Base-by-base conservation (phyloP, 495 filamentous ascomycete genomes). In the Neurospora sp. region DNA sequence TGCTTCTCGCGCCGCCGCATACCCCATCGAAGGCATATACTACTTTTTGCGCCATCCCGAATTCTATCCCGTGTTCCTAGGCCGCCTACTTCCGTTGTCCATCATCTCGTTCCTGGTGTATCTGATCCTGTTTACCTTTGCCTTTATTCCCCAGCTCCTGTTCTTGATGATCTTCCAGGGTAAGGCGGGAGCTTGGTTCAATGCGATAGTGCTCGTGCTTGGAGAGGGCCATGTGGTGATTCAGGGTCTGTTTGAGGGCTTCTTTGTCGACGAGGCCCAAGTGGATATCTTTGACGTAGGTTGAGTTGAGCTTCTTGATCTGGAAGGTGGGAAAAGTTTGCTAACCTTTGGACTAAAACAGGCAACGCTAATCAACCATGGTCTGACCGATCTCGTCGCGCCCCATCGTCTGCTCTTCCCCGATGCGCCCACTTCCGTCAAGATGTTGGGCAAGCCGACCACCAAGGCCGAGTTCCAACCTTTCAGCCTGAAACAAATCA, bases 231-330 rank as follows among this genome's bases (percentile, higher is more conserved):
- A 93, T 4, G 90, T 93, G 1, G 85, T 98, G 49, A 91, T 95
- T 41, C 92, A 91, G 66, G 82, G 93, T 37, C 81, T 97, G 12
- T 91, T 93, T 54, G 92, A 94, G 75, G 89, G 90, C 11, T 94
- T 95, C 77, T 85, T 97, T 70, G 90, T 96, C 16, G 90, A 95
- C 72, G 93, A 94, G 72, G 90, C 90, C 11, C 87, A 97, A 3
- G 87, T 96, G n/a, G 93, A 99, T 78, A 93, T 93, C 8, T 99
- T 98, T 75, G 96, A 99, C 82, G 93, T 91, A 72, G 86, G 91
- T 71, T 16, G 3, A 86, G 91, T 70, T 16, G 5, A 39, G 41
- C 46, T 39, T 76, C 77, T 86, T 5, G 37, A 86, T 0, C 27
- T 16, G 54, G 6, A 62, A 8, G 23, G 5, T 7, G 54, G 27